Evolutionary conservation across 129 eudicot species (phyloP), one percentile per base, ranked within the genome.

Genomic region (Erigeron canadensis): DNA sequence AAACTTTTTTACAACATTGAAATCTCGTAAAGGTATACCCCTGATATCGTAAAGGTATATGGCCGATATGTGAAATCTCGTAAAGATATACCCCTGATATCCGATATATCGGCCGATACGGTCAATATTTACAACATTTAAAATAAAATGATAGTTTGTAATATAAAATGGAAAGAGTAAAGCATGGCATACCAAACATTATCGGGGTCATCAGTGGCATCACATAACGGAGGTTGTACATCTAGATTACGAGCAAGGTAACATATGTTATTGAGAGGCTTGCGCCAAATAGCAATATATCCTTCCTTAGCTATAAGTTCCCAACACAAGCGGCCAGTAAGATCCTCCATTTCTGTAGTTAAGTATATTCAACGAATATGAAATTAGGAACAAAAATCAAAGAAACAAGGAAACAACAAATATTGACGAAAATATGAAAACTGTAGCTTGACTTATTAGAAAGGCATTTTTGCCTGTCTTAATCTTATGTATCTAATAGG

Each of bases 271-370:
- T 87, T 87, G 28, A 77, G 67, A 48, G 97, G 89, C 84, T 90
- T 90, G 79, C 73, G 91, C 97, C 97, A 90, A 23, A 88, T 85
- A 70, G 95, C 86, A 45, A 90, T 83, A 59, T 87, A 76, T 41
- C 89, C 91, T 70, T 90, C 89, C 77, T 85, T 87, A 72, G 82
- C 82, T 72, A 90, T 78, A 13, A 90, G 89, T 69, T 86, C 74
- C 97, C 97, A 90, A 72, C 97, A 90, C 12, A 90, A 67, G 47
- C 86, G 84, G n/a, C 59, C 63, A 28, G 96, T 87, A 65, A 90
- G 95, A 59, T 85, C 84, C 86, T 79, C 89, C 91, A 90, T 90
- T 71, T 85, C 97, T 90, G 95, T 56, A 40, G 34, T 71, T 16
- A 72, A 50, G 21, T 50, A 42, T 34, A 68, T 60, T 18, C n/a